Percentiles rank a stretch among this genome's conserved stretches.
Conservation (phyloP, 176 grass and related monocot genomes). For the Urochloa ruziziensis region DNA sequence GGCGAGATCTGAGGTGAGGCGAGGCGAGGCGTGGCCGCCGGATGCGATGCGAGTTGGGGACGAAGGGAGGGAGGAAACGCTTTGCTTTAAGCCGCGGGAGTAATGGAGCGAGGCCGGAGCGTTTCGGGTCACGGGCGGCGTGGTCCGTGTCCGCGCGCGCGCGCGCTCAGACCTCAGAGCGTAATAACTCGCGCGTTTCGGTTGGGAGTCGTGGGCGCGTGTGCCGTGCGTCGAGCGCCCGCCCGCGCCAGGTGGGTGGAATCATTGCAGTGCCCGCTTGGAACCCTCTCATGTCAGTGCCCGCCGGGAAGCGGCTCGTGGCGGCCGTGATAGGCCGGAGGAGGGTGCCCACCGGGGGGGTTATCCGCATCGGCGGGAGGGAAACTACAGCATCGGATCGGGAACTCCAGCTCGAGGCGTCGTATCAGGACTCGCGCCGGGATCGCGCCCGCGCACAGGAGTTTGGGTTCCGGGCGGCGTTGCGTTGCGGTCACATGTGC, state of each 20-base stretch:
- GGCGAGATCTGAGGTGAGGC: slow-evolving; percentile 32
- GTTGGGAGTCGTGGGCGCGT: not conserved
- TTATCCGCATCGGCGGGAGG: slow-evolving; percentile 26
- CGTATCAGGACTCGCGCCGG: not conserved
- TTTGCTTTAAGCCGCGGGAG: slow-evolving; percentile 32
- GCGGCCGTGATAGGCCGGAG: not conserved
- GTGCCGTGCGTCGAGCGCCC: slow-evolving; percentile 1
- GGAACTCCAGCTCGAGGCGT: not conserved
- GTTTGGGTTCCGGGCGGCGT: not conserved
- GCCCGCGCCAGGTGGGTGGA: slow-evolving; percentile 1
- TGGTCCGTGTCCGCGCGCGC: slow-evolving; percentile 22
- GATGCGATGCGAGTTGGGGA: not conserved
- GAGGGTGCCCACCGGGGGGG: not conserved
- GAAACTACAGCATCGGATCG: slow-evolving; percentile 23
- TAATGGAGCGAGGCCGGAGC: slow-evolving; percentile 6
- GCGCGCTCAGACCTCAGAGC: too few species aligned
- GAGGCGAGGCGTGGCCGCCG: not conserved
- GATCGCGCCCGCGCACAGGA: not conserved
- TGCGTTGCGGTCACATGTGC: not conserved
- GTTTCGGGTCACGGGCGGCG: slow-evolving; percentile 33
- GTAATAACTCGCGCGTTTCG: slow-evolving; percentile 46
- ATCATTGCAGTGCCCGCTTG: slow-evolving; percentile 18
- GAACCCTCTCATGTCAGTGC: not conserved
- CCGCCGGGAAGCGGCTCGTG: not conserved
- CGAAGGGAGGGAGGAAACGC: not conserved